These are phyloP conservation scores for Calocera viscosa DNA, from an alignment of 768 basidiomycete genomes.

Conservation along the genomic window DNA sequence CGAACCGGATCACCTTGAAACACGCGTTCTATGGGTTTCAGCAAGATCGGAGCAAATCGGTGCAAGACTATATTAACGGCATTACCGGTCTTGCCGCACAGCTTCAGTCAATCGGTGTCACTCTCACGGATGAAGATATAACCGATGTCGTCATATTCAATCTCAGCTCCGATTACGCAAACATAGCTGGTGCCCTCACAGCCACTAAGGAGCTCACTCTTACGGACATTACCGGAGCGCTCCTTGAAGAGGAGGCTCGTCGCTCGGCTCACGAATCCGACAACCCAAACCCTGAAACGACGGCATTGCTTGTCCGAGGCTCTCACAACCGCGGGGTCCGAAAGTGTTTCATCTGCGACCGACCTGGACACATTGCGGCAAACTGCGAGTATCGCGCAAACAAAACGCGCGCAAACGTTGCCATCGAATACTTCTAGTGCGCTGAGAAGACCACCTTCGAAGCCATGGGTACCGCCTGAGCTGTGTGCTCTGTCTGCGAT, in stretches of 20 bases:
- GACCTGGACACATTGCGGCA: too few species aligned
- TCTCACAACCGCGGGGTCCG: too few species aligned
- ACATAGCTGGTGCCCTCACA: conserved; percentile 12
- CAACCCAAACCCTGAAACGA: too few species aligned
- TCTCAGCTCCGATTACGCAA: conserved; percentile 9
- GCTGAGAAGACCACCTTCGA: too few species aligned
- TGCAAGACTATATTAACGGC: conserved; percentile 13
- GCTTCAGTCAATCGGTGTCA: conserved; percentile 11
- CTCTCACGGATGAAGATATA: conserved; percentile 10
- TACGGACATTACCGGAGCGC: not conserved
- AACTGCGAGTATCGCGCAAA: too few species aligned
- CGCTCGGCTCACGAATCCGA: too few species aligned
- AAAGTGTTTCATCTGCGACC: too few species aligned
- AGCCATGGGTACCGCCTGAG: too few species aligned
- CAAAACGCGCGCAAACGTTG: too few species aligned
- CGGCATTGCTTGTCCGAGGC: too few species aligned
- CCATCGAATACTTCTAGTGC: too few species aligned
- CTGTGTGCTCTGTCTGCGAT: too few species aligned
- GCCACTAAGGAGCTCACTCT: not conserved
- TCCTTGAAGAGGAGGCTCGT: not conserved
- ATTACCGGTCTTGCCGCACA: conserved; percentile 11
- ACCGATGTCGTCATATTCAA: conserved; percentile 15
- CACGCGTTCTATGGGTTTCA: conserved; percentile 18
- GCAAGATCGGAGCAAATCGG: conserved; percentile 12
- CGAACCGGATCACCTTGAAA: conserved; percentile 20